Conservation (phyloP, 2,329 filamentous ascomycete genomes). For the Fusarium aywerte region DNA sequence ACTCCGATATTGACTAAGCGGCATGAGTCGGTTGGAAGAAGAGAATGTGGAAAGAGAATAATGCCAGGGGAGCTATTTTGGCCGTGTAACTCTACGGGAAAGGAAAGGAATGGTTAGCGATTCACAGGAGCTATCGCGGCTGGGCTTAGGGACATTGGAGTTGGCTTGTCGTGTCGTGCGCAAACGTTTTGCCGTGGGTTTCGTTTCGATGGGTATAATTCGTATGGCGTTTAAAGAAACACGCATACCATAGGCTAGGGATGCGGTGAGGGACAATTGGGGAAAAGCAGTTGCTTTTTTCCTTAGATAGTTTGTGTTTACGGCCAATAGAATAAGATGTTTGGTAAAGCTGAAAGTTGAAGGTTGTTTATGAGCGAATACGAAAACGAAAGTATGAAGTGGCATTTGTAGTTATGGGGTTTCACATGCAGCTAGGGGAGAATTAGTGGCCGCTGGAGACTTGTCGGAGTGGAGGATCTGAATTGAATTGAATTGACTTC, state of each 20-base stretch:
- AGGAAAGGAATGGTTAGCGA: constrained; percentile 30
- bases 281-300: constrained; percentile 12
- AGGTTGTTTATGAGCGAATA: constrained; percentile 23
- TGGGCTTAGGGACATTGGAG: constrained; percentile 28
- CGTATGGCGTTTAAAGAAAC: constrained; percentile 30
- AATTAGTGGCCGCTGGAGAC: constrained; percentile 26
- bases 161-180: constrained; percentile 22
- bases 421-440: constrained; percentile 2
- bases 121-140: constrained; percentile 21
- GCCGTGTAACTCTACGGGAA: constrained; percentile 22
- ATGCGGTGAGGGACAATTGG: constrained; percentile 22
- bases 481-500: not conserved
- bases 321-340: constrained; percentile 25
- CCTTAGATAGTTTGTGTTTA: not conserved
- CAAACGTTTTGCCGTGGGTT: not conserved
- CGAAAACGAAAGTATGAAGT: constrained; percentile 37
- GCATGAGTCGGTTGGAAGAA: not conserved
- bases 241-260: constrained; percentile 8
- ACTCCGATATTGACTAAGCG: constrained; percentile 50
- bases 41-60: not conserved
- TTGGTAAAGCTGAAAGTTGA: not conserved
- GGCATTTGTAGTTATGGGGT: constrained; percentile 1
- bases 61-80: not conserved
- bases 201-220: constrained; percentile 27
- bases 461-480: constrained; percentile 42